Evolutionary conservation across 768 basidiomycete genomes (phyloP), one percentile per base, ranked within the genome.

Genomic region (Coprinopsis sp.): DNA sequence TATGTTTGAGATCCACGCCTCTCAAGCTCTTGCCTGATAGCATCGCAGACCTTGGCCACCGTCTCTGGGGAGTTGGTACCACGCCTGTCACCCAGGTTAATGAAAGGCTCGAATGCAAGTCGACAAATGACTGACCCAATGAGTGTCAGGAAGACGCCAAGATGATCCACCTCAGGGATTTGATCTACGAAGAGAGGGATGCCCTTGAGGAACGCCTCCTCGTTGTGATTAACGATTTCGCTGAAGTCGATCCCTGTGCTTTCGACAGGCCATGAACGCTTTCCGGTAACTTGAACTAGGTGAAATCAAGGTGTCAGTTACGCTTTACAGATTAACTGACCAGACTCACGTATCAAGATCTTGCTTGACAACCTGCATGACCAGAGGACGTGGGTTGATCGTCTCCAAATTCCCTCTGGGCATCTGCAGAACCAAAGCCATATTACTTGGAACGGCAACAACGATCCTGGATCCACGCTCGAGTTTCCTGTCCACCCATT

Each of bases 331-430:
- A 21, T 8, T 44, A 46, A 13, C 14, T 18, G 10, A 16, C 39
- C n/a, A 28, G 28, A 75, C 82, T 56, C 56, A 91, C 93, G 64
- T 69, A 29, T 85, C 74, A 5, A 97, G 68, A 58, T 94, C 87
- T 43, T 78, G 71, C 41, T 78, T 77, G 1, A 98, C 84, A 4
- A 91, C 84, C 46, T 84, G 77, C 72, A 96, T 81, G 14, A 97
- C 93, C 55, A 99, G 65, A 11, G 94, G 88, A 33, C 96, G 73
- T 3, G 96, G 96, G 56, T 87, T 91, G 44, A 99, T 84, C 1
- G 92, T 97, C 69, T 99, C 96, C 50, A 99, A 60, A 64, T 98
- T 98, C 1, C 96, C 96, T 53, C 96, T 71, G 0, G 95, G 96
- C 95, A 98, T 98, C 66, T 99, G 96, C 8, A 99, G 68, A 0